These are phyloP conservation scores for Fusarium sp. DNA, from an alignment of 2,329 filamentous ascomycete genomes.

Conservation along the genomic window DNA sequence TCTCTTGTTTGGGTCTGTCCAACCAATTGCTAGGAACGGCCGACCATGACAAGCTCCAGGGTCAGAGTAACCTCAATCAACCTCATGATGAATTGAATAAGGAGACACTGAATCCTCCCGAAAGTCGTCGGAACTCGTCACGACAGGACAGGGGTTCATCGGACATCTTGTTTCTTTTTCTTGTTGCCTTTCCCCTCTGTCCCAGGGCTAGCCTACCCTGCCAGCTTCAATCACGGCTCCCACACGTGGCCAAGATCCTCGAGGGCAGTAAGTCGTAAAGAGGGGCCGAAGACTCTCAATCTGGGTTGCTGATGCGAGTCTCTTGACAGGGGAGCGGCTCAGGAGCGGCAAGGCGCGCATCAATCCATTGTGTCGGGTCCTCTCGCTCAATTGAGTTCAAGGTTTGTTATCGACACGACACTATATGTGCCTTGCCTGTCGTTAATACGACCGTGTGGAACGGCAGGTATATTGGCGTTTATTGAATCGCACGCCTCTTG, in stretches of 20 bases:
- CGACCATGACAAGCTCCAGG: slow-evolving; percentile 29
- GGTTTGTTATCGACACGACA: slow-evolving; percentile 4
- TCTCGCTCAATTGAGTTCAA: slow-evolving; percentile 14
- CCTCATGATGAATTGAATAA: slow-evolving; percentile 26
- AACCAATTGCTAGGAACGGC: slow-evolving; percentile 30
- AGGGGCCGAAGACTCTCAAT: slow-evolving; percentile 22
- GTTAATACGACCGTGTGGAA: slow-evolving; percentile 39
- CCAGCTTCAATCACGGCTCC: slow-evolving; percentile 30
- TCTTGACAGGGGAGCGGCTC: slow-evolving; percentile 35
- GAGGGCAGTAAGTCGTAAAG: slow-evolving; percentile 21
- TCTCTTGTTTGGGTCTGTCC: slow-evolving; percentile 19
- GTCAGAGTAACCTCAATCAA: slow-evolving; percentile 25
- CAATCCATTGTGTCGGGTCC: slow-evolving; percentile 50
- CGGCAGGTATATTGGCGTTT: slow-evolving; percentile 12
- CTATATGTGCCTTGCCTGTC: neutral
- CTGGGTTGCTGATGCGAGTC: slow-evolving; percentile 19
- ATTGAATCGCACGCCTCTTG: slow-evolving; percentile 21
- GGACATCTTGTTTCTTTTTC: slow-evolving; percentile 6
- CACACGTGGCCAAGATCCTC: slow-evolving; percentile 44
- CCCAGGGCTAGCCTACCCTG: neutral
- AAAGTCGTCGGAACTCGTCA: slow-evolving; percentile 19
- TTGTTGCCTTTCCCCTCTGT: slow-evolving; percentile 1
- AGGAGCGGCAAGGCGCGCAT: slow-evolving; percentile 48
- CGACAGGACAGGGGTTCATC: slow-evolving; percentile 17
- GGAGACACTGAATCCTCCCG: slow-evolving; percentile 19